phyloP scores from a whole-genome alignment of 306 rosid genomes.

The Hylodesmum podocarpum region DNA sequence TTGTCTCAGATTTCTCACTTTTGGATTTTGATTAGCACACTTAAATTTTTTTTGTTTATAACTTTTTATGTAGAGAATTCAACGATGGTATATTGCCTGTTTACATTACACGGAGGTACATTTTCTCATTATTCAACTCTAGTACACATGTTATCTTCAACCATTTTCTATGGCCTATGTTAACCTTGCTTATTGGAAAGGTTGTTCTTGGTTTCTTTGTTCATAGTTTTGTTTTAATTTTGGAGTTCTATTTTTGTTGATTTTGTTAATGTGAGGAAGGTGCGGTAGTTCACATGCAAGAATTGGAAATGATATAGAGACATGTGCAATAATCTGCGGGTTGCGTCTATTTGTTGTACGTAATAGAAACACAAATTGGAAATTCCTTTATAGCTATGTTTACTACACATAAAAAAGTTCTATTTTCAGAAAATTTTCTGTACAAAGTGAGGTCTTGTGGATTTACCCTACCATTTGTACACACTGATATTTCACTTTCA shows the following conservation, averaged over 20 bases:
- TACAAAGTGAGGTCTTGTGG: neutral
- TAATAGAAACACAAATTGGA: neutral
- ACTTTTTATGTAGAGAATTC: slow-evolving; percentile 16
- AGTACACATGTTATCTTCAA: neutral
- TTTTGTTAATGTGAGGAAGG: neutral
- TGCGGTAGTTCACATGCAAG: neutral
- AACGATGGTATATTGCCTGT: neutral
- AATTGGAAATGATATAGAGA: neutral
- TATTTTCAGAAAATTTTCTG: neutral
- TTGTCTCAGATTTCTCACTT: neutral
- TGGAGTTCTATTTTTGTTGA: neutral
- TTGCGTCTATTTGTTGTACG: neutral
- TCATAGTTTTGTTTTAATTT: neutral
- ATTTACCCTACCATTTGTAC: neutral
- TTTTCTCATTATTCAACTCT: slow-evolving; percentile 6
- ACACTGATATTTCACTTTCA: neutral
- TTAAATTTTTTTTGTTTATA: neutral
- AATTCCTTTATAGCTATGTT: neutral
- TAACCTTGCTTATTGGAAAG: neutral
- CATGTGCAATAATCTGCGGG: slow-evolving; percentile 2
- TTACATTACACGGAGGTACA: slow-evolving; percentile 8
- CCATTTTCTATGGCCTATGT: neutral
- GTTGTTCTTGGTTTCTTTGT: neutral
- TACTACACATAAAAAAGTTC: neutral
- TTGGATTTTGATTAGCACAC: slow-evolving; percentile 12